Percentiles rank a stretch among this genome's conserved stretches.
These are phyloP conservation scores for Aspergillus cristatus DNA, from an alignment of 495 filamentous ascomycete species.

Conservation along the genomic window DNA sequence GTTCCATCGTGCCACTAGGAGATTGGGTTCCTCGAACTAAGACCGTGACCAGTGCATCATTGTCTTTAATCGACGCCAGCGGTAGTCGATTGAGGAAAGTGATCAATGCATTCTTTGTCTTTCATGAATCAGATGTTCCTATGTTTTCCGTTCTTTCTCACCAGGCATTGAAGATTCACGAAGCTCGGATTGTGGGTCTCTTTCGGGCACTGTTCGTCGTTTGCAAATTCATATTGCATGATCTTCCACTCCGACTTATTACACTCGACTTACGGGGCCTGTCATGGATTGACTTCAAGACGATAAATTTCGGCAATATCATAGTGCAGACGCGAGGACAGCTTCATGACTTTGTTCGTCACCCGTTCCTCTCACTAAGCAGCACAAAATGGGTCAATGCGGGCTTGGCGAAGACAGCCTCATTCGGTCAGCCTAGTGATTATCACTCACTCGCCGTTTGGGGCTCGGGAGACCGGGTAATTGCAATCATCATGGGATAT, in stretches of 20 bases:
- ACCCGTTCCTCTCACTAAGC: conserved; percentile 13
- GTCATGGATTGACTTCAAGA: conserved; percentile 10
- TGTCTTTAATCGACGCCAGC: conserved; percentile 40
- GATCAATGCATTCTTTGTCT: conserved; percentile 31
- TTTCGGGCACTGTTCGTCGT: conserved; percentile 11
- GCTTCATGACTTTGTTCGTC: conserved; percentile 12
- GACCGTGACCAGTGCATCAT: conserved; percentile 34
- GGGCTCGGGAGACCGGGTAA: conserved; percentile 64
- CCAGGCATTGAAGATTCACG: conserved; percentile 43
- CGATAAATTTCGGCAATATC: conserved; percentile 7
- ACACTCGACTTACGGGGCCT: conserved; percentile 16
- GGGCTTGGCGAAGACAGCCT: conserved; percentile 10
- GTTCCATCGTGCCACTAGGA: conserved; percentile 29
- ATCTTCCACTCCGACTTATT: conserved; percentile 28
- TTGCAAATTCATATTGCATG: conserved; percentile 27
- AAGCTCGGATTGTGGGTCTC: conserved; percentile 28
- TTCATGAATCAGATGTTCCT: conserved; percentile 48
- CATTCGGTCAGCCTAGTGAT: conserved; percentile 31
- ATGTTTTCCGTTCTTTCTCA: conserved; percentile 55
- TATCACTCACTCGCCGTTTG: conserved; percentile 58
- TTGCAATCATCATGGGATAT: conserved; percentile 78
- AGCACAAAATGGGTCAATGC: conserved; percentile 20
- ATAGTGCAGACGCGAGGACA: conserved; percentile 12
- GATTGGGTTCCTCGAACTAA: conserved; percentile 30
- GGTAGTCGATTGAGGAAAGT: conserved; percentile 35